Evolutionary conservation across 2,329 filamentous ascomycete species (phyloP).

Genomic region (Leptographium wingfieldii): DNA sequence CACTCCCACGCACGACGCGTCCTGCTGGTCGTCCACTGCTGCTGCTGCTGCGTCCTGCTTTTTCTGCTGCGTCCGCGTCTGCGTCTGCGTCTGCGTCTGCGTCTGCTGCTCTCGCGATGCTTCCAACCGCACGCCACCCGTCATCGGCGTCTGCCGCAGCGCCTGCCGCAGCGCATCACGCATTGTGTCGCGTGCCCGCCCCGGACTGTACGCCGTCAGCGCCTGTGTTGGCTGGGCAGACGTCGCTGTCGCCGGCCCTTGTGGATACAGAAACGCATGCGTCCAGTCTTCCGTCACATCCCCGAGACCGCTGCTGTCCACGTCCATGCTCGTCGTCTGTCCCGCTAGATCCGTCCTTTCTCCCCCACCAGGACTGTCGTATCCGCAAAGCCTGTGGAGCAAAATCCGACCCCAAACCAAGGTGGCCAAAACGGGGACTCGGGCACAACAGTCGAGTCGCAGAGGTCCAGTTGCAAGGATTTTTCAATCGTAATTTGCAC

Average conservation of each 20-base stretch:
- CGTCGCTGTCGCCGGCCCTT: not conserved
- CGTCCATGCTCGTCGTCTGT: constrained; percentile 4
- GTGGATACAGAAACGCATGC: not conserved
- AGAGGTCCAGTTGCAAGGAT: too few relatives aligned
- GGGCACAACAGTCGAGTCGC: too few relatives aligned
- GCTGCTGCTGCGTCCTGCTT: not conserved
- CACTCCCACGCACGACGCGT: not conserved
- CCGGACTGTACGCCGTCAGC: not conserved
- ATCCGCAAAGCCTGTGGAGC: not conserved
- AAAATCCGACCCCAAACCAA: too few relatives aligned
- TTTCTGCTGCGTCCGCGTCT: not conserved
- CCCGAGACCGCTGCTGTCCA: constrained; percentile 1
- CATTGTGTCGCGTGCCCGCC: not conserved
- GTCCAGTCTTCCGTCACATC: constrained; percentile 6
- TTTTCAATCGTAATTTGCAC: too few relatives aligned
- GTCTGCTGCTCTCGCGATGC: not conserved
- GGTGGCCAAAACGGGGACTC: too few relatives aligned
- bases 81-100: not conserved
- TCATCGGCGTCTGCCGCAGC: not conserved
- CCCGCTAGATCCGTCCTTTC: not conserved
- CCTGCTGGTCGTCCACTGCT: not conserved
- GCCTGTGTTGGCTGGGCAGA: not conserved
- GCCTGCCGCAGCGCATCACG: not conserved
- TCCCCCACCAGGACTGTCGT: not conserved
- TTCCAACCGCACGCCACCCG: not conserved